Evolutionary conservation across 2,329 filamentous ascomycete genomes (phyloP).

Genomic region (Penicillium sclerotigenum): DNA sequence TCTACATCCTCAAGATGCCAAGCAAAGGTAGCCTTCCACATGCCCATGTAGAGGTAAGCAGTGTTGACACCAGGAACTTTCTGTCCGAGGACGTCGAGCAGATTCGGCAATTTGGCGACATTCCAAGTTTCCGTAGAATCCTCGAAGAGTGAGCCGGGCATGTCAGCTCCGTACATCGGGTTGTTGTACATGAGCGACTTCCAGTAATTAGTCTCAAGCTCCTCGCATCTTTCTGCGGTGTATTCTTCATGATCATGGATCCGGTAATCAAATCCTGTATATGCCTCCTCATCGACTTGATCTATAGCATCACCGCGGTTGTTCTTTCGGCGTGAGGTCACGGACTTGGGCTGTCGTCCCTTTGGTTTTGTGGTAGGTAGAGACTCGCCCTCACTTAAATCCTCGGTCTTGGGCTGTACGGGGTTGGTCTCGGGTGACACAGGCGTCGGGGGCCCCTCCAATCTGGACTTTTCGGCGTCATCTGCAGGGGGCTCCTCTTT

Average conservation of each 20-base stretch:
- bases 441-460: constrained; percentile 52
- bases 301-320: constrained; percentile 75
- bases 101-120: constrained; percentile 86
- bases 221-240: constrained; percentile 85
- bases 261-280: constrained; percentile 85
- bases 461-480: constrained; percentile 40
- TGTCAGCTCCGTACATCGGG: constrained; percentile 92
- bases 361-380: constrained; percentile 44
- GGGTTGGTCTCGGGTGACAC: constrained; percentile 54
- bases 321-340: constrained; percentile 82
- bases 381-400: constrained; percentile 44
- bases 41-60: constrained; percentile 93
- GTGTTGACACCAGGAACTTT: constrained; percentile 98
- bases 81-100: constrained; percentile 88
- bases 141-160: constrained; percentile 92
- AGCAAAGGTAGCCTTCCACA: constrained; percentile 99
- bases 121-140: constrained; percentile 86
- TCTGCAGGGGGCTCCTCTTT: constrained; percentile 39
- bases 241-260: constrained; percentile 82
- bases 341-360: constrained; percentile 64
- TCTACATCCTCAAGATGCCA: constrained; percentile 99
- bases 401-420: constrained; percentile 56
- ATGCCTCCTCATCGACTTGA: constrained; percentile 82
- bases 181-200: constrained; percentile 93
- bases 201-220: constrained; percentile 94